phyloP scores from a whole-genome alignment of 371 early-diverging fungal species.

The Apophysomyces ossiformis region DNA sequence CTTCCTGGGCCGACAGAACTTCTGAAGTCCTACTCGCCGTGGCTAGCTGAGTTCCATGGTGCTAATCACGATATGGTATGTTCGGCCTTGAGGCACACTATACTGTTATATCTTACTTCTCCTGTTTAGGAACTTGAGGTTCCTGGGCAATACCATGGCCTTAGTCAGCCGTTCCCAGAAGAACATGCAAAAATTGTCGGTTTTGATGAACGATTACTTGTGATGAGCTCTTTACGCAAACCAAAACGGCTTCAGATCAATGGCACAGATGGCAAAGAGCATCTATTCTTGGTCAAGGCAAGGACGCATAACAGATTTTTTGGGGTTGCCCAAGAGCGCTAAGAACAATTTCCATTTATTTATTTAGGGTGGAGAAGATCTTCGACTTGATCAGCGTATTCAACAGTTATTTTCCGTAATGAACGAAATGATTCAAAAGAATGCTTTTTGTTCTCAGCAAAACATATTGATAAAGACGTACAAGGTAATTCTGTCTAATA shows the following conservation, averaged over 20 bases:
- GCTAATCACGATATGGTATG: conserved; percentile 42
- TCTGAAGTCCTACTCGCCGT: conserved; percentile 69
- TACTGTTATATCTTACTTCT: not conserved
- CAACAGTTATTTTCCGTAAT: conserved; percentile 76
- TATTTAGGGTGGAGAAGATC: conserved; percentile 77
- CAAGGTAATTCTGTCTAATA: conserved; percentile 41
- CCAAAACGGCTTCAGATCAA: conserved; percentile 75
- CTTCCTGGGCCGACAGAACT: conserved; percentile 33
- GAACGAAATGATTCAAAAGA: conserved; percentile 68
- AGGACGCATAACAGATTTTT: not conserved
- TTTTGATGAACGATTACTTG: conserved; percentile 66
- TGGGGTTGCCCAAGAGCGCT: no score
- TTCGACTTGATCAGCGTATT: conserved; percentile 80
- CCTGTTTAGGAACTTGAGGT: conserved; percentile 59
- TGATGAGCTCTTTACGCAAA: conserved; percentile 72
- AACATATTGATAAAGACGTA: conserved; percentile 58
- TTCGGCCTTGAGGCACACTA: conserved; percentile 17
- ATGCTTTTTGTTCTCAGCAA: conserved; percentile 57
- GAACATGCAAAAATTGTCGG: conserved; percentile 62
- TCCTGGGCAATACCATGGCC: conserved; percentile 76
- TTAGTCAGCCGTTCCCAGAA: conserved; percentile 49
- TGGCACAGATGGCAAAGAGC: conserved; percentile 73
- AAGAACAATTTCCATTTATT: no score
- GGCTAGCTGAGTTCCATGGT: conserved; percentile 60
- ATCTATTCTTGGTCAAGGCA: conserved; percentile 76